Evolutionary conservation across 2,329 filamentous ascomycete species (phyloP).

Genomic region (Aschersonia sp.): DNA sequence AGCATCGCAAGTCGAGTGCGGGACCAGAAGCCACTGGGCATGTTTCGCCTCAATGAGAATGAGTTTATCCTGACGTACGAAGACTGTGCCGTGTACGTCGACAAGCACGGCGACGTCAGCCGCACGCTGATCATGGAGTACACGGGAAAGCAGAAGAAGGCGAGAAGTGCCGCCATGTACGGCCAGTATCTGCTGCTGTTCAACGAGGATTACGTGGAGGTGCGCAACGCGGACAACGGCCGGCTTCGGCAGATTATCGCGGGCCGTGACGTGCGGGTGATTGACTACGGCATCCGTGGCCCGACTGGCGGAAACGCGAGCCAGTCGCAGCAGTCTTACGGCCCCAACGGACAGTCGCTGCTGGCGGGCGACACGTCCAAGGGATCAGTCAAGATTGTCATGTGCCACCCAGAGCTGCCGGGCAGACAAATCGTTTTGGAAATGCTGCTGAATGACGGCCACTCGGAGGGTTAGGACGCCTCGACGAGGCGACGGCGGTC

Average conservation of each 20-base stretch:
- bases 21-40: conserved; percentile 75
- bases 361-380: conserved; percentile 34
- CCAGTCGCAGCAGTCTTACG: conserved; percentile 16
- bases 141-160: conserved; percentile 71
- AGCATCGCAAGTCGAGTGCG: conserved; percentile 76
- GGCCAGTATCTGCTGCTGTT: conserved; percentile 87
- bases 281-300: conserved; percentile 69
- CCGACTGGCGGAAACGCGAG: conserved; percentile 35
- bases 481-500: not conserved
- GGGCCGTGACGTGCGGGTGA: conserved; percentile 73
- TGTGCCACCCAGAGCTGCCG: conserved; percentile 83
- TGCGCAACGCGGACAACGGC: conserved; percentile 92
- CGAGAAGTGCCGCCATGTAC: conserved; percentile 74
- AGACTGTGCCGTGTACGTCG: conserved; percentile 93
- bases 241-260: conserved; percentile 87
- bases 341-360: conserved; percentile 18
- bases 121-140: conserved; percentile 97
- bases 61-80: conserved; percentile 92
- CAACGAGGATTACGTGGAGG: conserved; percentile 92
- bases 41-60: conserved; percentile 87
- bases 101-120: conserved; percentile 93
- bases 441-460: conserved; percentile 81
- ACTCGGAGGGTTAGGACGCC: conserved; percentile 27
- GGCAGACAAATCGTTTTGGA: conserved; percentile 82
- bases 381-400: conserved; percentile 80